Evolutionary conservation across 2,329 filamentous ascomycete species (phyloP), one percentile per base, ranked within the genome.

Genomic region (Proliferodiscus dingleyae): DNA sequence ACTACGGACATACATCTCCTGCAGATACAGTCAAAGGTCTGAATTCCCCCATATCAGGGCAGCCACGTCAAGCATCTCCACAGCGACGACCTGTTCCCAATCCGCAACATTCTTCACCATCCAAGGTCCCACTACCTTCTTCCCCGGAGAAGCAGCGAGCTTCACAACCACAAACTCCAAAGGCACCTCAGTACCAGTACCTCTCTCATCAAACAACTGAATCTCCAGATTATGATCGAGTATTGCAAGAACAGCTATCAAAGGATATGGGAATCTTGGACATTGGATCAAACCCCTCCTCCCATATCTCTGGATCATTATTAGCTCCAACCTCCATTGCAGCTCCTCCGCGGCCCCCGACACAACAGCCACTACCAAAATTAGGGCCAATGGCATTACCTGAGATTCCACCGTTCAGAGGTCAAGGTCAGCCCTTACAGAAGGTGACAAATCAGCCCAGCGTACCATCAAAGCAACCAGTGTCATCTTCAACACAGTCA

Each of bases 161-260:
- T 22, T 59, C 70, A 22, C 53, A 57, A 11, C 65, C 66, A 7
- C 69, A 74, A 46, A 77, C 75, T 7, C 75, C 78, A 18, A 67
- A n/a, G 64, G 67, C 39, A 71, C 71, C 45, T 67, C 75, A 33
- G 68, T 71, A 55, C 72, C 74, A 13, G 18, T 53, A 52, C 70
- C 71, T 43, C 30, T 40, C 45, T 5, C 60, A 68, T 7, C 69
- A 73, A 5, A 62, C 69, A 3, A 66, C 70, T 15, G 72, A 73
- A 42, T 79, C 79, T 3, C 70, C 73, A 7, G 80, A 82, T 47
- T 81, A 82, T 54, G 80, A 84, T 54, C 70, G 71, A 37, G 73
- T 75, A 33, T 62, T 83, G 33, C 80, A 81, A 49, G 74, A 78
- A 30, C 78, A 85, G 60, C 64, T 85, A n/a, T 78, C 79, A 53